Base-by-base conservation (phyloP, 306 rosid genomes). In the Citrullus amarus region DNA sequence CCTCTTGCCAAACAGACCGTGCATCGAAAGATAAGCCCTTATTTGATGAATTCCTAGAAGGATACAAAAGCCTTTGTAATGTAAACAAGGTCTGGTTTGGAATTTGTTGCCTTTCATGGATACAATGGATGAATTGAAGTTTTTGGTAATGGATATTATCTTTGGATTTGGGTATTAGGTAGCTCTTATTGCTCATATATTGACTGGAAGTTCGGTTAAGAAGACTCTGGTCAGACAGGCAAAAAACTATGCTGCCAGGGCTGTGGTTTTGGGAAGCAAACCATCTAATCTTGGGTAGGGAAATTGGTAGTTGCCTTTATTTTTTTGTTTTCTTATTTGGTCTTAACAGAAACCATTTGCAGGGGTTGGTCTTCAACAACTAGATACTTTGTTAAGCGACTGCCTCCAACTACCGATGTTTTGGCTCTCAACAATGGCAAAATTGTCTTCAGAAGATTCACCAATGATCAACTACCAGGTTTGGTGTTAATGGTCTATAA, bases 191-290 rank as follows among this genome's bases (percentile, higher is more conserved):
- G 85, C 90, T 80, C 90, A 87, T 57, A 85, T 95, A n/a, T 60
- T 84, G 32, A 83, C 76, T 2, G 97, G 98, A 80, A 83, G 81
- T 44, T 90, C 92, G 66, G 62, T 84, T 77, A 20, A 81, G 78
- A 86, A 80, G 76, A 84, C 82, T 75, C 86, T 95, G 84, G 90
- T 87, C 59, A 87, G 89, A 85, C 96, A 92, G 85, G 92, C 96
- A 32, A 89, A 87, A 84, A 81, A 77, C 22, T 85, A 82, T 73
- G 84, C 57, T 85, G 94, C 90, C 59, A 60, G 78, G 87, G 93
- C 96, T 73, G 82, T 95, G 57, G 89, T 95, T 83, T 87, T 95
- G 59, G 90, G 92, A 79, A 80, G 86, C 81, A 80, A 86, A 38
- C 83, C 75, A 56, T 65, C 22, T 46, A 67, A 58, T 80, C 50